Evolutionary conservation across 805 yeast genomes (phyloP), one percentile per base, ranked within the genome.

Genomic region (Candida ficus): DNA sequence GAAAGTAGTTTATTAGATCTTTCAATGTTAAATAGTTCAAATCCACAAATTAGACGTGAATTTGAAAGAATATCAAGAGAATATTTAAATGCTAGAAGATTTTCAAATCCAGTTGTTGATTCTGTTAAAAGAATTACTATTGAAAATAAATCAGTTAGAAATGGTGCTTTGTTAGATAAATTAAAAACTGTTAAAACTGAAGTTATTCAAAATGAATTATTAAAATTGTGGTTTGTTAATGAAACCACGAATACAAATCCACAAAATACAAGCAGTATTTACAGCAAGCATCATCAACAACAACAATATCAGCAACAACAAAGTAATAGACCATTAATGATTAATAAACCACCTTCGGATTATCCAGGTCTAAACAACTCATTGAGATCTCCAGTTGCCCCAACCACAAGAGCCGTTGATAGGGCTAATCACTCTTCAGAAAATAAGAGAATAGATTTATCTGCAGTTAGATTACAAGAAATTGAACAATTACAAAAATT

Each of bases 61-160:
- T 83, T 78, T 54, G 95, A 87, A 57, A 70, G 86, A 45, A 71
- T 84, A 25, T 76, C 89, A 12, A 69, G 90, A 45, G 95, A 86
- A 53, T 83, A 79, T 48, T 64, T 79, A 32, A 82, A 75, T 48
- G 80, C 83, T 0, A 64, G 89, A 53, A 68, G 93, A 44, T 76
- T 80, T 58, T 64, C 66, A 29, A 86, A 86, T 48, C 95, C 96
- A 1, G 63, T 84, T 3, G 72, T 75, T 5, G 83, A 78, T 35
- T 74, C 87, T 3, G 58, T 86, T 23, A 67, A 71, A 33, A 64
- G 93, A 45, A 52, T 75, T 5, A 68, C 67, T 13, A 25, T 42
- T 12, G 33, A 30, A 4, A 18, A 18, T 28, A 30, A 19, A 40
- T 35, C n/a, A 26, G 22, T 16, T 3, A 30, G 26, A 30, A 29